These are phyloP conservation scores for Adenanthera pavonina DNA, from an alignment of 306 rosid genomes.

Conservation along the genomic window DNA sequence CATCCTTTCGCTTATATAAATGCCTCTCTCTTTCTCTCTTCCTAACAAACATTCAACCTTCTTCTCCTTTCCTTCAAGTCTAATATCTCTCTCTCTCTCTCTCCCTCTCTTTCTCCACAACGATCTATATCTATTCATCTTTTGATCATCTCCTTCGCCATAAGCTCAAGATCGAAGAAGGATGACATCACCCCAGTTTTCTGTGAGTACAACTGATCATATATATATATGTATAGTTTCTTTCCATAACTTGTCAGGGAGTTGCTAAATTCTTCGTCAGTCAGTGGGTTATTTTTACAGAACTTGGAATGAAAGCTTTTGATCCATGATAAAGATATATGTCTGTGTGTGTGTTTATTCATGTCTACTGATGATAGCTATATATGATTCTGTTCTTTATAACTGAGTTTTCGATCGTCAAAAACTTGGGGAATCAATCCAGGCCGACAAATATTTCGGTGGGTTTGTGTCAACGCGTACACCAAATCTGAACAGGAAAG, in stretches of 20 bases:
- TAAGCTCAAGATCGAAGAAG: slow-evolving; percentile 33
- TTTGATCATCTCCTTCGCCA: not conserved
- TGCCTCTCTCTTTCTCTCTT: slow-evolving; percentile 33
- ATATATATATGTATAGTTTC: not conserved
- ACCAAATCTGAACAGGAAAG: not conserved
- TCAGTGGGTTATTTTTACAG: not conserved
- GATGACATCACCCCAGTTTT: slow-evolving; percentile 45
- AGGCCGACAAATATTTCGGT: not conserved
- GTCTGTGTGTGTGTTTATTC: not conserved
- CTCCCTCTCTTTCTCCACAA: slow-evolving; percentile 3
- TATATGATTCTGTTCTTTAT: slow-evolving; percentile 8
- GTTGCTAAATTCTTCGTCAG: not conserved
- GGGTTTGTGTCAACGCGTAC: not conserved
- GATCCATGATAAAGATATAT: not conserved
- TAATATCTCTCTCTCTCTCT: not conserved
- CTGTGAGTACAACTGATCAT: slow-evolving; percentile 52
- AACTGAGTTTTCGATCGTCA: not conserved
- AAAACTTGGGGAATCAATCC: not conserved
- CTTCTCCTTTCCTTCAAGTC: not conserved
- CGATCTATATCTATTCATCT: not conserved
- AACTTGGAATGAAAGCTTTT: not conserved
- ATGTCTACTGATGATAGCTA: not conserved
- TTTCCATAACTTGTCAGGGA: not conserved
- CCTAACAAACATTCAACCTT: slow-evolving; percentile 34
- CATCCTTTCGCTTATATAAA: slow-evolving; percentile 29